These are phyloP conservation scores for Dactylellina cionopaga DNA, from an alignment of 2,329 filamentous ascomycete species.

Conservation along the genomic window DNA sequence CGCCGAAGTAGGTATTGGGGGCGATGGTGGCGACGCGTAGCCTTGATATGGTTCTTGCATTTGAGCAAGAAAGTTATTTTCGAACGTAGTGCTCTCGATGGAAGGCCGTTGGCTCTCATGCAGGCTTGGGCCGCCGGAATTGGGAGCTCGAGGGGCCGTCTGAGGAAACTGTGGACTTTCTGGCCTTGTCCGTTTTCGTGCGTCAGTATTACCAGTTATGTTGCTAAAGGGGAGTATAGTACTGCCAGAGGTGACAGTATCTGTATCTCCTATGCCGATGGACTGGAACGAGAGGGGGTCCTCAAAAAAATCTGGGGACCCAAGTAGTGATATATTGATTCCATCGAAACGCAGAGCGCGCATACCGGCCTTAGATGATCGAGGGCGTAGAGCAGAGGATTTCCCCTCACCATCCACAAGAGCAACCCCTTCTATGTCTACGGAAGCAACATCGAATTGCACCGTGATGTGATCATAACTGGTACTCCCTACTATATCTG, in stretches of 20 bases:
- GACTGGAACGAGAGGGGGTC: neutral
- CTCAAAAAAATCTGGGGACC: conserved; percentile 26
- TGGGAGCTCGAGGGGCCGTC: neutral
- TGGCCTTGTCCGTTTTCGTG: neutral
- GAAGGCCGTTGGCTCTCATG: neutral
- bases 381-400: neutral
- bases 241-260: conserved; percentile 31
- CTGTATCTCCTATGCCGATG: conserved; percentile 8
- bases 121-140: neutral
- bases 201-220: neutral
- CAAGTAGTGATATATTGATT: conserved; percentile 26
- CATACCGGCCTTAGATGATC: conserved; percentile 33
- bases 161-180: neutral
- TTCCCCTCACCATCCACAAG: neutral
- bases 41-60: conserved; percentile 29
- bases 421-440: conserved; percentile 40
- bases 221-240: conserved; percentile 20
- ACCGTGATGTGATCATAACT: conserved; percentile 8
- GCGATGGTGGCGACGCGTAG: neutral
- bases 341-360: conserved; percentile 34
- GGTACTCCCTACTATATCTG: neutral
- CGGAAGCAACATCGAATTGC: conserved; percentile 26
- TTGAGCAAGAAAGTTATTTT: conserved; percentile 22
- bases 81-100: neutral
- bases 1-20: neutral